Evolutionary conservation across 441 rosid genomes (phyloP), one percentile per base, ranked within the genome.

Genomic region (Populus hybrid): DNA sequence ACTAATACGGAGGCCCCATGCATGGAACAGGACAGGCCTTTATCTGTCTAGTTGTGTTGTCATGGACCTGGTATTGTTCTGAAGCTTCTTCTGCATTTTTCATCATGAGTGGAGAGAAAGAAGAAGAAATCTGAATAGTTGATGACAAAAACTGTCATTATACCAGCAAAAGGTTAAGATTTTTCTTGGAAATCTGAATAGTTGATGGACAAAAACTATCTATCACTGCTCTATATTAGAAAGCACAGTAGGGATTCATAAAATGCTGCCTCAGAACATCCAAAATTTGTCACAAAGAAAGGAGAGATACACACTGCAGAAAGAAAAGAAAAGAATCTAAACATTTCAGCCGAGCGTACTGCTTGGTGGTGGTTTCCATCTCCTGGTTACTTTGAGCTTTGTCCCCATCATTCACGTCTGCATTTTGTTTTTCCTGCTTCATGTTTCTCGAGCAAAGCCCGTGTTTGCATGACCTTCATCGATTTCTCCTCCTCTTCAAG

Each of bases 401-500:
- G 10, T 82, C 85, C 24, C 72, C 73, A 71, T 35, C 72, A 32
- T 69, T 86, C 63, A 32, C 71, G 9, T 80, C 84, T 59, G 88
- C 86, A 6, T 67, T 74, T 79, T 16, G n/a, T 89, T 87, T 82
- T 93, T 89, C 68, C 81, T 87, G 88, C 86, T 82, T 89, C 90
- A 69, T 81, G 86, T 78, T 84, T 85, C 86, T 91, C 90, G 23
- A 86, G 76, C 80, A 91, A 59, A 54, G 94, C 85, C 75, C 90
- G 89, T 72, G 80, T 76, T 70, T 91, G 94, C 89, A 94, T 85
- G 26, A 88, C 78, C 64, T 67, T 87, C 96, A 91, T 91, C 0
- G 85, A 83, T 85, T 83, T 89, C 86, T 92, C 95, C 88, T 93
- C 97, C 32, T 92, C 89, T 11, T 93, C 95, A 10, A 93, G 97